Base-by-base conservation (phyloP, 768 basidiomycete genomes). In the Boletus tylopilopsis region DNA sequence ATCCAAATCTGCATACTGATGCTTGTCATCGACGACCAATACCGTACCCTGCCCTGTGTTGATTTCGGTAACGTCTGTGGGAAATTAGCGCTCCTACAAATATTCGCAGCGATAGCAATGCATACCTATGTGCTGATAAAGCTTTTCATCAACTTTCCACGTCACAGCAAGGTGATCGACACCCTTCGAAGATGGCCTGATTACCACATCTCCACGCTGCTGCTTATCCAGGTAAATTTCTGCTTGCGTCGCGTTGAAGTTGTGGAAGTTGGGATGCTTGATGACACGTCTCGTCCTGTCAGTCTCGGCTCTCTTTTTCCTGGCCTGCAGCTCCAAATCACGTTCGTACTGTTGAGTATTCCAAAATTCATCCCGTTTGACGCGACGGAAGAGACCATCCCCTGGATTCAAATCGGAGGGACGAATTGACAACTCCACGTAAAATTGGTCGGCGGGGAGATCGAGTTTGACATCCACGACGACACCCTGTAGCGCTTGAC, bases 181-280 rank as follows among this genome's bases (percentile, higher is more conserved):
- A 13, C 95, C 95, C 68, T 94, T 94, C 5, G 95, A 97, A 16
- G 94, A 95, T 0, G 96, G 96, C 38, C 96, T 77, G 55, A 99
- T 93, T 35, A 98, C 90, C 34, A 95, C 94, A 67, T 98, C 96
- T 10, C 96, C 96, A 18, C 91, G 82, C 59, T 94, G 92, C 64
- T 92, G 90, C 57, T 85, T 85, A 57, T 91, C 88, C 52, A 99
- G 74, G 64, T 87, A 89, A 30, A 83, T 77, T 69, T 98, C 96
- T 2, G 96, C 94, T 57, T 96, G 87, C 13, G 78, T 73, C 7
- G 90, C 84, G 56, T 91, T 94, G 76, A 95, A 85, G 62, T 96
- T 92, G 64, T 94, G 90, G 80, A 97, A 99, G 68, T 95, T 94
- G 2, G 95, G 96, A 67, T 99, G 96, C 66, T 97, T 93, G 73